Evolutionary conservation across 345 rosid species (phyloP), one percentile per base, ranked within the genome.

Genomic region (Eucalyptus decipiens): DNA sequence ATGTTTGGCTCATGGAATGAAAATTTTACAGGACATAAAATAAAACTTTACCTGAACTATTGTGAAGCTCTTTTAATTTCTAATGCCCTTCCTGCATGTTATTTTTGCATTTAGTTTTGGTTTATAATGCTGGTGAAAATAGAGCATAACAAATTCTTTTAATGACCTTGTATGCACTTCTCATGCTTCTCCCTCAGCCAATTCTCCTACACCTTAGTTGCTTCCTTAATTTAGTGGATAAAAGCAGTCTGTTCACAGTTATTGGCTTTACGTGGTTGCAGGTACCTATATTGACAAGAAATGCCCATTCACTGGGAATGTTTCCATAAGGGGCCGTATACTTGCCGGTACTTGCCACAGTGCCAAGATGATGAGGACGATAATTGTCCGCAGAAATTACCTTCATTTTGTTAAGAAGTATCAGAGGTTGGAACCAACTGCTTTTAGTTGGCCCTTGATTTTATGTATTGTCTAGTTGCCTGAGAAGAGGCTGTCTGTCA

Each of bases 221-320:
- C 28, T 37, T 21, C 83, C 47, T 40, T 1, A 11, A 76, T 76
- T 76, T 76, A 12, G 83, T 40, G 45, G 83, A 42, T 76, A 19
- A 11, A 34, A 76, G 83, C 83, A 37, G 47, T 76, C 16, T 37
- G 47, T 40, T 37, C 14, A 69, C 43, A 9, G 15, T 32, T 86
- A n/a, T 49, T 52, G 88, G 43, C 56, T n/a, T 43, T 47, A 87
- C 0, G 5, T 86, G 56, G 32, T 42, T 87, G 83, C 89, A 87
- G 89, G 89, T n/a, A 69, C 89, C 80, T 87, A 87, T 15, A 87
- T 87, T 3, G 89, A 87, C 89, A 87, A 87, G 89, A 92, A 92
- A 85, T 91, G 89, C 81, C 89, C 89, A 50, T 87, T 67, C 43
- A 69, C 89, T 67, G 89, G 89, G 23, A 72, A 65, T 62, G 89